Evolutionary conservation across 179 eudicot species (phyloP).

Genomic region (Sideroxylon spinosum): DNA sequence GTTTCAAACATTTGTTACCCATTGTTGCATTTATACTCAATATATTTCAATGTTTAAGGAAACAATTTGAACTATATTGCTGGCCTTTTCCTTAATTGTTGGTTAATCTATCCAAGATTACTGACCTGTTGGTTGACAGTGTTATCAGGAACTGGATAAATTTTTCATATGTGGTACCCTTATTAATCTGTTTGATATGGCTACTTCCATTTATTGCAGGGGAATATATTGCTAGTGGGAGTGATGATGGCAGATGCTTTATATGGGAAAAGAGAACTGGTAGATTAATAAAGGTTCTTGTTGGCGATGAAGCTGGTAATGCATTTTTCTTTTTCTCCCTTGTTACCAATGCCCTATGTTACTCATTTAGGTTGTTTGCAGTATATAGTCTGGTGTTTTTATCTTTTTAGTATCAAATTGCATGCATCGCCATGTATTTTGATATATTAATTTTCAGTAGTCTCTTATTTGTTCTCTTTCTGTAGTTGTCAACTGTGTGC

Average conservation of each 20-base stretch:
- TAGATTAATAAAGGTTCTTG: slow-evolving; percentile 72
- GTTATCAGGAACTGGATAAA: background rate
- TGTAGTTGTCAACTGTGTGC: slow-evolving; percentile 93
- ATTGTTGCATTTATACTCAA: background rate
- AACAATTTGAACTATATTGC: background rate
- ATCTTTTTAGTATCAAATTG: no score
- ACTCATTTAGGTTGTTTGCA: no score
- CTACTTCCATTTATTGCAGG: slow-evolving; percentile 35
- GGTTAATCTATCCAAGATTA: slow-evolving; percentile 3
- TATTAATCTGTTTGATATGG: background rate
- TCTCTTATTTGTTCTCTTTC: slow-evolving; percentile 18
- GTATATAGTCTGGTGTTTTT: no score
- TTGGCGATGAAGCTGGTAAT: slow-evolving; percentile 90
- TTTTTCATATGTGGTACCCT: background rate
- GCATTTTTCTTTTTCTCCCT: slow-evolving; percentile 3
- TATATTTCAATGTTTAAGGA: background rate
- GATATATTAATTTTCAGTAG: background rate
- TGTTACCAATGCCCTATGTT: background rate
- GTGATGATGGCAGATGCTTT: slow-evolving; percentile 98
- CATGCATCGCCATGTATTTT: background rate
- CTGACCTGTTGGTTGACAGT: background rate
- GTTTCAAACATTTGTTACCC: background rate
- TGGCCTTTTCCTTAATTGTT: slow-evolving; percentile 3
- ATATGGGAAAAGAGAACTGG: slow-evolving; percentile 98
- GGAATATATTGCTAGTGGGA: slow-evolving; percentile 92